Evolutionary conservation across 202 grass and related monocot species (phyloP).

Genomic region (Brachypodium distachyon): DNA sequence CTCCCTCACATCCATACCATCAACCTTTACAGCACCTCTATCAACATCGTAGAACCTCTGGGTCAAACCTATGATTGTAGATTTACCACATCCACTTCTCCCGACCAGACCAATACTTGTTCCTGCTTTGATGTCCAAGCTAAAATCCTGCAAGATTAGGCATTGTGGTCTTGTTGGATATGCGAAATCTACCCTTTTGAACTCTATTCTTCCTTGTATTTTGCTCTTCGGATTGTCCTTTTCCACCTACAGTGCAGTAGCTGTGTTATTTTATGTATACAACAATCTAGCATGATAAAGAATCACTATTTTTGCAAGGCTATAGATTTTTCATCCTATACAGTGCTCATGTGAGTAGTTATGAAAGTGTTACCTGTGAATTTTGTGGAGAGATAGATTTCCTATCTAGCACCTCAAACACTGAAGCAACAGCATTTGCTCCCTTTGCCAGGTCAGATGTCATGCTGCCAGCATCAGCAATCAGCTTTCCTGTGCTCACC

Average conservation of each 20-base stretch:
- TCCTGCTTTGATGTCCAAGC: conserved; percentile 86
- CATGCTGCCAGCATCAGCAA: conserved; percentile 98
- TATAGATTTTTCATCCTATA: background rate
- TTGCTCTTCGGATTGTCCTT: conserved; percentile 49
- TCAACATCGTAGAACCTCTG: conserved; percentile 98
- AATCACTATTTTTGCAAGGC: background rate
- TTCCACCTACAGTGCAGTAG: conserved; percentile 42
- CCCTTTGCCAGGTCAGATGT: conserved; percentile 97
- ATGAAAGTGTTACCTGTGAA: conserved; percentile 47
- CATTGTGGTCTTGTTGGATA: conserved; percentile 86
- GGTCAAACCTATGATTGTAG: conserved; percentile 88
- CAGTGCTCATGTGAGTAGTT: background rate
- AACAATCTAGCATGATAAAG: background rate
- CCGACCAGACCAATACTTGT: conserved; percentile 86
- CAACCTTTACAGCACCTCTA: conserved; percentile 65
- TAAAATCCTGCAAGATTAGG: conserved; percentile 85
- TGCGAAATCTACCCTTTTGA: conserved; percentile 88
- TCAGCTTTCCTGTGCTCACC: conserved; percentile 98
- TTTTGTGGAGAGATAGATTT: conserved; percentile 62
- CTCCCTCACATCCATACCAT: conserved; percentile 75
- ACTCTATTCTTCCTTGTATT: conserved; percentile 87
- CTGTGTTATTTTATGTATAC: conserved; percentile 14
- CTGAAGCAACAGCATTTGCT: conserved; percentile 77
- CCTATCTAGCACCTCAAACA: conserved; percentile 92
- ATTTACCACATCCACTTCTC: conserved; percentile 94